phyloP scores from a whole-genome alignment of 139 green algal species.

The Nannochloris sp. region DNA sequence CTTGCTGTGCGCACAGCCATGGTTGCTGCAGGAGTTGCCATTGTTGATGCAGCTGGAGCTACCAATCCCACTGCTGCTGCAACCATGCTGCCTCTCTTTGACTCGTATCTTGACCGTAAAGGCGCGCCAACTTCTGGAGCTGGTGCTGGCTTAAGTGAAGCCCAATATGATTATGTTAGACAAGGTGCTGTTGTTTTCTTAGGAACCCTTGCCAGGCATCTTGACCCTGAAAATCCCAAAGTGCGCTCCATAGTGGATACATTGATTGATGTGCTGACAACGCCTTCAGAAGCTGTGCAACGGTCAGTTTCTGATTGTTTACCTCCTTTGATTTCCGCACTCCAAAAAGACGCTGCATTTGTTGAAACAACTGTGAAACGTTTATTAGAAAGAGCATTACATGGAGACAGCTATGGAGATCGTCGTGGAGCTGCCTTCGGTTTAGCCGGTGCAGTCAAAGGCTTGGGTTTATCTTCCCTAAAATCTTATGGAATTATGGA shows the following conservation, averaged over 20 bases:
- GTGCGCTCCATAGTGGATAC: constrained; percentile 46
- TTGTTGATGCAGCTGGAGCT: constrained; percentile 70
- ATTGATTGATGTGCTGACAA: constrained; percentile 76
- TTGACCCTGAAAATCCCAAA: constrained; percentile 53
- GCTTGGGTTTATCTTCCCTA: constrained; percentile 78
- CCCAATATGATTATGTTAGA: constrained; percentile 72
- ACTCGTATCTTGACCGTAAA: constrained; percentile 68
- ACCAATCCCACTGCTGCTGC: constrained; percentile 19
- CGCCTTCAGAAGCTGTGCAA: constrained; percentile 88
- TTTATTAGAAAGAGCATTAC: constrained; percentile 51
- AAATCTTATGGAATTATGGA: constrained; percentile 87
- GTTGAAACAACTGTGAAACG: constrained; percentile 31
- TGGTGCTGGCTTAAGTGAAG: constrained; percentile 39
- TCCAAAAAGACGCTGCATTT: constrained; percentile 36
- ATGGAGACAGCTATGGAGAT: constrained; percentile 62
- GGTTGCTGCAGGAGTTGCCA: constrained; percentile 58
- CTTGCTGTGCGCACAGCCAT: constrained; percentile 51
- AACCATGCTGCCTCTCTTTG: constrained; percentile 83
- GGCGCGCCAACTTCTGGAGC: background rate
- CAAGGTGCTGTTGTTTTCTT: constrained; percentile 89
- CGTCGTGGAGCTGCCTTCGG: constrained; percentile 87
- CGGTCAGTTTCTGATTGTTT: constrained; percentile 77
- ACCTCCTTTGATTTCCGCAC: constrained; percentile 66
- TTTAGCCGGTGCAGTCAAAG: constrained; percentile 86
- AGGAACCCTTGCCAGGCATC: constrained; percentile 81